Evolutionary conservation across 2,329 filamentous ascomycete genomes (phyloP), one percentile per base, ranked within the genome.

Genomic region (Epichloe coenophiala): DNA sequence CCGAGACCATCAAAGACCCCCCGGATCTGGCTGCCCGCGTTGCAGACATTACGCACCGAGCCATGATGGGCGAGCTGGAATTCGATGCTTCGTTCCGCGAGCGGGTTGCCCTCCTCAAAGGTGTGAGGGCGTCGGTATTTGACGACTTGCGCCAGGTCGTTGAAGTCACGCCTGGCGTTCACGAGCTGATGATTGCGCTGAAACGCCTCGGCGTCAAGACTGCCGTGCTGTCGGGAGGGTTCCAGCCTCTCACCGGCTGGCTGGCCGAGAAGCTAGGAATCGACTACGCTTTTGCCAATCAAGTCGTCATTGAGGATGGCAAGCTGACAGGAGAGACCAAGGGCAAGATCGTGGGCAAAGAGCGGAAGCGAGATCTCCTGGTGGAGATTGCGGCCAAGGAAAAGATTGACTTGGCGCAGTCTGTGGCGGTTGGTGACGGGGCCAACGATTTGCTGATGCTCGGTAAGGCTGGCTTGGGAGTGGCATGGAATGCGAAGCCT

Each of bases 61-160:
- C 93, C 37, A 98, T 98, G 93, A 83, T 91, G 58, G 93, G 93
- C 53, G 90, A 97, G 71, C 75, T 97, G 37, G 90, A 96, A 65
- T 98, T 98, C 59, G 83, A 90, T 48, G 78, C 80, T 0, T 90
- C 86, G 1, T 81, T 98, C 61, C 81, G 83, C 52, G 87, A 86
- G 64, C 79, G 93, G 19, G 88, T 94, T 31, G 77, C 77, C 40
- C 74, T 97, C 42, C 77, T 98, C 40, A 85, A 84, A 59, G 91
- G 90, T 35, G 81, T 96, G 7, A 81, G 86, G 0, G 81, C 77
- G 9, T 79, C 79, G 51, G 83, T 97, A 15, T 95, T 94, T 60
- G 81, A 88, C 53, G 77, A 84, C 53, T 74, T 98, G 39, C 82
- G 84, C 58, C 73, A 78, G 0, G 76, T 84, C 0, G 80, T 98